Percentiles rank a stretch among this genome's conserved stretches.
These are phyloP conservation scores for Pseudogymnoascus sp. DNA, from an alignment of 2,329 filamentous ascomycete species.

Conservation along the genomic window DNA sequence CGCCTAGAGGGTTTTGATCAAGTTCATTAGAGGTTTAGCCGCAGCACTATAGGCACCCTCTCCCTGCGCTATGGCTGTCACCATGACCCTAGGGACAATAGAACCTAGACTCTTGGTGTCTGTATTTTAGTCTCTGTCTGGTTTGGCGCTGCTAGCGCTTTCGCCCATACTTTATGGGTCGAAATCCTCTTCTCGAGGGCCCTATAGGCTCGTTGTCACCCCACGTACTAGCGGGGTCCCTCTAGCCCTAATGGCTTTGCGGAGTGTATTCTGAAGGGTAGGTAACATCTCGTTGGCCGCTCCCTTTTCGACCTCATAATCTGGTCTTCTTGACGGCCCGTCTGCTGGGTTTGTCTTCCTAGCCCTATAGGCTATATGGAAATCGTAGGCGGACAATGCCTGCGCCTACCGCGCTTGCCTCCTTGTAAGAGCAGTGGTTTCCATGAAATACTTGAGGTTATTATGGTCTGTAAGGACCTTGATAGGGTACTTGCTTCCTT, in stretches of 20 bases:
- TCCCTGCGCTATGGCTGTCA: not conserved
- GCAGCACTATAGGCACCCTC: not conserved
- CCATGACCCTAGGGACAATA: not conserved
- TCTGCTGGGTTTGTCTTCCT: not conserved
- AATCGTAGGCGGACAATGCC: not conserved
- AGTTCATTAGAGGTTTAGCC: not conserved
- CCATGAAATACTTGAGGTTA: conserved; percentile 7
- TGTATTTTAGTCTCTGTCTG: not conserved
- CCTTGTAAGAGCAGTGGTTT: not conserved
- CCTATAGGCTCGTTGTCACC: not conserved
- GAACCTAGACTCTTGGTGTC: not conserved
- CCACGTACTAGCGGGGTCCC: not conserved
- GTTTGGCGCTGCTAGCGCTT: not conserved
- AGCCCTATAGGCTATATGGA: not conserved
- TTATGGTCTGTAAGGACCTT: conserved; percentile 8
- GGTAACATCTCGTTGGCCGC: not conserved
- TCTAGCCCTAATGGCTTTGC: not conserved
- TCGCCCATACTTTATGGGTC: too few relatives aligned
- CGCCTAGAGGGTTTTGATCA: not conserved
- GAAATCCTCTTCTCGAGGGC: too few relatives aligned
- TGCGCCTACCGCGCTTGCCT: not conserved
- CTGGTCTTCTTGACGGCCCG: not conserved
- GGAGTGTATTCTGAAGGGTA: not conserved
- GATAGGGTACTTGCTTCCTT: not conserved
- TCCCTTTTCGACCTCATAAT: not conserved